These are phyloP conservation scores for Xylaria intraflava DNA, from an alignment of 495 filamentous ascomycete genomes.

Conservation along the genomic window DNA sequence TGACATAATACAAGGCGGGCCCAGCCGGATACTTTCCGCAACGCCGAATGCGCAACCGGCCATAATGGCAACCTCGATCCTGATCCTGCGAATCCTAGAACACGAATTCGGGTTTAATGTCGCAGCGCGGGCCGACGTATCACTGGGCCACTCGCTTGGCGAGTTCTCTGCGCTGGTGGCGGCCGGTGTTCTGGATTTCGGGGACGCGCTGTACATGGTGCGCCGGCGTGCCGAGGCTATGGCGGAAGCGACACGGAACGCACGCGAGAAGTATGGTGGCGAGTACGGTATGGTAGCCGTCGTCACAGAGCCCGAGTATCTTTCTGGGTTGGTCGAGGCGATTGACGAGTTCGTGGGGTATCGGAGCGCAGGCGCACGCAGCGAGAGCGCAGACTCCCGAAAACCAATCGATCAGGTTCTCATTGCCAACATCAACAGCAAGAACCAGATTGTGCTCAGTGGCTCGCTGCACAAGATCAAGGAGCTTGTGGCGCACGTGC, in stretches of 20 bases:
- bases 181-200: slow-evolving; percentile 66
- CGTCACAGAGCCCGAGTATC: slow-evolving; percentile 71
- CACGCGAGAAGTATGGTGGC: slow-evolving; percentile 56
- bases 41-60: slow-evolving; percentile 91
- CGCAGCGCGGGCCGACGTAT: slow-evolving; percentile 63
- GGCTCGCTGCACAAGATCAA: slow-evolving; percentile 82
- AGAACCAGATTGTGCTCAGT: slow-evolving; percentile 91
- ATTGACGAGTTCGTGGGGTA: slow-evolving; percentile 78
- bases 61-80: slow-evolving; percentile 87
- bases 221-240: slow-evolving; percentile 76
- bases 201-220: slow-evolving; percentile 72
- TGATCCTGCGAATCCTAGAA: slow-evolving; percentile 87
- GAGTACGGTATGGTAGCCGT: slow-evolving; percentile 93
- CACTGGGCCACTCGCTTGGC: slow-evolving; percentile 88
- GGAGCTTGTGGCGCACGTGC: slow-evolving; percentile 76
- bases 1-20: slow-evolving; percentile 71
- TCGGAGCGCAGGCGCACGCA: slow-evolving; percentile 54
- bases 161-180: slow-evolving; percentile 90
- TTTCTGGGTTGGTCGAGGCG: slow-evolving; percentile 58
- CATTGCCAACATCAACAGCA: slow-evolving; percentile 91
- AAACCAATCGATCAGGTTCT: slow-evolving; percentile 78
- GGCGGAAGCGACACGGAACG: slow-evolving; percentile 64
- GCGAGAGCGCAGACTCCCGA: slow-evolving; percentile 57
- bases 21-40: slow-evolving; percentile 64
- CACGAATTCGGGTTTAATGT: slow-evolving; percentile 72